A percentile compares a stretch with the other conserved stretches of the same genome.
phyloP scores from a whole-genome alignment of 768 basidiomycete species.

The Rhodosporidiobolus odoratus region DNA sequence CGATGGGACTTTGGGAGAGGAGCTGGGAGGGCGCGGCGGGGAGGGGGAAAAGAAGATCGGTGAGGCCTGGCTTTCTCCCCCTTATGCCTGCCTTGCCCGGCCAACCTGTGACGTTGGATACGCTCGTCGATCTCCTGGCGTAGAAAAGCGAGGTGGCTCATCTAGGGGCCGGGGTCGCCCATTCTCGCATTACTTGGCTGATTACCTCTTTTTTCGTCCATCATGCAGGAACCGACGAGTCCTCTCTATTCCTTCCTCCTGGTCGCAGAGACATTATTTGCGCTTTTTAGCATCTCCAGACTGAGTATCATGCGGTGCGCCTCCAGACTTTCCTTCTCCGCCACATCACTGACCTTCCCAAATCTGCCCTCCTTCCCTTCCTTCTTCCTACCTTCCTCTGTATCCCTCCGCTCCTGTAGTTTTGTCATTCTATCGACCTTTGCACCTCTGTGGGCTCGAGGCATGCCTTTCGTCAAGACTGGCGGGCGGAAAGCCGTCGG shows the following conservation, averaged over 20 bases:
- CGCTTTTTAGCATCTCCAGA: constrained; percentile 12
- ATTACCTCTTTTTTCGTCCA: background rate
- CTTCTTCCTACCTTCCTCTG: background rate
- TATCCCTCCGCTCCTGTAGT: constrained; percentile 14
- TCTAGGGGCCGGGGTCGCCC: background rate
- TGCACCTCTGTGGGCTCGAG: constrained; percentile 36
- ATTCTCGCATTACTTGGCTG: background rate
- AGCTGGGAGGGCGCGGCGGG: background rate
- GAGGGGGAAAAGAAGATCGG: constrained; percentile 22
- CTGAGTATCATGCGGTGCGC: constrained; percentile 16
- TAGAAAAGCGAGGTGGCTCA: background rate
- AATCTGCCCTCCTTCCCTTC: no score
- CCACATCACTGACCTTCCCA: background rate
- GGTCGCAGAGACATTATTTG: constrained; percentile 20
- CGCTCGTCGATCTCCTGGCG: no score
- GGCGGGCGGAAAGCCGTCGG: constrained; percentile 28
- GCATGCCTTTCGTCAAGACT: constrained; percentile 18
- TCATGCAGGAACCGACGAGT: constrained; percentile 17
- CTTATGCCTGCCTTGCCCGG: background rate
- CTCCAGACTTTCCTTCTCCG: background rate
- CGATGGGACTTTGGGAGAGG: constrained; percentile 17
- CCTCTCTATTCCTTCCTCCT: constrained; percentile 17
- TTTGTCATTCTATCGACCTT: constrained; percentile 38
- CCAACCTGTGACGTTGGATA: background rate
- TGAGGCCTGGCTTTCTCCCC: background rate